phyloP scores from a whole-genome alignment of 192 early-diverging fungal species.

The Coemansia sp. region DNA sequence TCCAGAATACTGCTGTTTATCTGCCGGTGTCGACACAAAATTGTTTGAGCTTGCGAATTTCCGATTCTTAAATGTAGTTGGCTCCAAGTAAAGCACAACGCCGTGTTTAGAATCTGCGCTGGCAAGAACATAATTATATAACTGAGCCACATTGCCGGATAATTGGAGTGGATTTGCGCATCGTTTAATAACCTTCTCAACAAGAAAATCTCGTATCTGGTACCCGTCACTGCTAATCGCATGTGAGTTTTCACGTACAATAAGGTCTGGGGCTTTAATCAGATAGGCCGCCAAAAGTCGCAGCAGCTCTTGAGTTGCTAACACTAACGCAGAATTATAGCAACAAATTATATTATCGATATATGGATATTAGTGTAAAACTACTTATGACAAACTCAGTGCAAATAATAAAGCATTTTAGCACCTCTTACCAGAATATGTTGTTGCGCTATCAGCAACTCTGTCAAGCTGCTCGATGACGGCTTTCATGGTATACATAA shows the following conservation, averaged over 20 bases:
- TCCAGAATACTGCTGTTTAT: constrained; percentile 7
- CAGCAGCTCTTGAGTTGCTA: constrained; percentile 25
- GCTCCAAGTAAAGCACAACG: constrained; percentile 11
- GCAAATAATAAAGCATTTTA: background rate
- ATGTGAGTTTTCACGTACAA: constrained; percentile 15
- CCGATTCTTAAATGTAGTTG: background rate
- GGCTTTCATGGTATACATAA: constrained; percentile 34
- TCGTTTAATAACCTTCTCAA: constrained; percentile 29
- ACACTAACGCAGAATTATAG: constrained; percentile 9
- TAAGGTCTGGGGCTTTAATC: constrained; percentile 29
- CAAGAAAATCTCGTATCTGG: constrained; percentile 41
- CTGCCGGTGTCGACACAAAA: constrained; percentile 15
- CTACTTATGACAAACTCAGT: background rate
- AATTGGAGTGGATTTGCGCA: constrained; percentile 18
- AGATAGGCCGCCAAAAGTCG: constrained; percentile 9
- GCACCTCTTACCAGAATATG: constrained; percentile 4
- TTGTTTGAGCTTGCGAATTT: constrained; percentile 15
- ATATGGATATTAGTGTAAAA: background rate
- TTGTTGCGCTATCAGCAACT: background rate
- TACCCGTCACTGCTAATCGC: background rate
- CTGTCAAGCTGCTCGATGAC: constrained; percentile 43
- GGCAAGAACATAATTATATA: constrained; percentile 21
- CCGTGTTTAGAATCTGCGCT: constrained; percentile 8
- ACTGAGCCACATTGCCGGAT: background rate
- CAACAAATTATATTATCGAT: background rate